These are phyloP conservation scores for Fusarium sp. DNA, from an alignment of 2,329 filamentous ascomycete genomes.

Conservation along the genomic window DNA sequence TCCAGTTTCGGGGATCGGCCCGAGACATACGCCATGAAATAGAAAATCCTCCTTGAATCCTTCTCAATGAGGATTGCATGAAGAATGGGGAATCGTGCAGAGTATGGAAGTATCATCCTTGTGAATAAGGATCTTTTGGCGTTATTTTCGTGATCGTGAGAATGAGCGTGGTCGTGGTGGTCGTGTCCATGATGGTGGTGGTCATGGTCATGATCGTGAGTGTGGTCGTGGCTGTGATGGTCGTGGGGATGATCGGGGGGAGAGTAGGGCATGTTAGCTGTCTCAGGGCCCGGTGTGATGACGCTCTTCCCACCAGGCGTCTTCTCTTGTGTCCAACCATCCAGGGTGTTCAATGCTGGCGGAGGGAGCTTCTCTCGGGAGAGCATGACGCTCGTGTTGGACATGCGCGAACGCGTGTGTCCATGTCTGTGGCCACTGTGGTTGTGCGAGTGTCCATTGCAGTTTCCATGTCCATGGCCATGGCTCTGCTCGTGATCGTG, in stretches of 20 bases:
- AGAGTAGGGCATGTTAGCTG: conserved; percentile 48
- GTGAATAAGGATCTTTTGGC: conserved; percentile 78
- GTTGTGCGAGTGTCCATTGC: conserved; percentile 45
- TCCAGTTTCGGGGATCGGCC: conserved; percentile 7
- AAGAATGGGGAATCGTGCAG: conserved; percentile 81
- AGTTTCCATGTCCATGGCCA: conserved; percentile 38
- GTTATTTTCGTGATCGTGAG: conserved; percentile 53
- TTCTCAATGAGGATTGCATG: conserved; percentile 91
- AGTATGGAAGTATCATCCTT: conserved; percentile 78
- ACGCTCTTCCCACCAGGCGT: conserved; percentile 60
- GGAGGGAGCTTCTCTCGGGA: conserved; percentile 53
- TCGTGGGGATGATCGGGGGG: conserved; percentile 52
- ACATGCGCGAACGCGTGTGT: conserved; percentile 51
- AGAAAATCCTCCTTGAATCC: conserved; percentile 95
- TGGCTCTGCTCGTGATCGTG: conserved; percentile 51
- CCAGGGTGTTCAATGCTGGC: conserved; percentile 52
- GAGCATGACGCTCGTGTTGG: conserved; percentile 49
- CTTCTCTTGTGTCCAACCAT: conserved; percentile 60
- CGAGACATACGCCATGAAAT: conserved; percentile 86
- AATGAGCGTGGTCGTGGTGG: conserved; percentile 35
- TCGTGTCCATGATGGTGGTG: conserved; percentile 40
- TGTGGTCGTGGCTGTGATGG: conserved; percentile 46
- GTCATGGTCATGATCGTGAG: conserved; percentile 45
- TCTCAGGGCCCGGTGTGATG: conserved; percentile 54
- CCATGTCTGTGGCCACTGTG: conserved; percentile 49